phyloP scores from a whole-genome alignment of 495 filamentous ascomycete genomes.

The Pseudoneurospora amorphoporcata region DNA sequence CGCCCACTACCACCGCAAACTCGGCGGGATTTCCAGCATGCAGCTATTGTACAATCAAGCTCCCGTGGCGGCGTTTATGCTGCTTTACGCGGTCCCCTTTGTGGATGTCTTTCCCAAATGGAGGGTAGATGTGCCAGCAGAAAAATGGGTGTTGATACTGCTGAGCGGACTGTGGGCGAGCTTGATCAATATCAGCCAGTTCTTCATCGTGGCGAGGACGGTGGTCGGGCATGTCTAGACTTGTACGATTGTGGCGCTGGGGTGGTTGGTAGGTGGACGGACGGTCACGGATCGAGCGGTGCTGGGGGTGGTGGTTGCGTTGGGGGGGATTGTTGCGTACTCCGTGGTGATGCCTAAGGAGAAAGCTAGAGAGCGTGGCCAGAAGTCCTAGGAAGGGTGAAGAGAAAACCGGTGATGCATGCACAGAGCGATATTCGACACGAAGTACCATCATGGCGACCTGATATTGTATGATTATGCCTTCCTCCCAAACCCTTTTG shows the following conservation, averaged over 20 bases:
- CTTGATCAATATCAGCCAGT: conserved; percentile 63
- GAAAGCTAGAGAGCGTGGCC: conserved; percentile 11
- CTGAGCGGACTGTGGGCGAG: conserved; percentile 53
- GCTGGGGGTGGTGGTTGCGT: conserved; percentile 42
- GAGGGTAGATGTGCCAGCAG: conserved; percentile 27
- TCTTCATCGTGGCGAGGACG: conserved; percentile 61
- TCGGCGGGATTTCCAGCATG: conserved; percentile 52
- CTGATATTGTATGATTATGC: background rate
- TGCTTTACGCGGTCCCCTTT: conserved; percentile 57
- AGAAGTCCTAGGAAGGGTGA: background rate
- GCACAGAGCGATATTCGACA: background rate
- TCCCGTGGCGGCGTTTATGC: conserved; percentile 49
- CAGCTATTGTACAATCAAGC: conserved; percentile 67
- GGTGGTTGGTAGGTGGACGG: conserved; percentile 43
- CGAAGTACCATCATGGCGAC: background rate
- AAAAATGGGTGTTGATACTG: conserved; percentile 44
- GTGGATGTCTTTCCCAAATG: conserved; percentile 46
- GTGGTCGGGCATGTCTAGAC: conserved; percentile 62
- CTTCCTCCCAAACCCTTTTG: background rate
- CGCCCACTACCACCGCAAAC: conserved; percentile 53
- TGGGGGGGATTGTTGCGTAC: conserved; percentile 45
- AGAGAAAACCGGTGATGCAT: background rate
- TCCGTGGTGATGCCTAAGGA: background rate
- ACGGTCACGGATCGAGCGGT: conserved; percentile 41
- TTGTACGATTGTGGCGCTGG: conserved; percentile 47